Conservation (phyloP, 257 asterid genomes). For the Fraxinus anomala region DNA sequence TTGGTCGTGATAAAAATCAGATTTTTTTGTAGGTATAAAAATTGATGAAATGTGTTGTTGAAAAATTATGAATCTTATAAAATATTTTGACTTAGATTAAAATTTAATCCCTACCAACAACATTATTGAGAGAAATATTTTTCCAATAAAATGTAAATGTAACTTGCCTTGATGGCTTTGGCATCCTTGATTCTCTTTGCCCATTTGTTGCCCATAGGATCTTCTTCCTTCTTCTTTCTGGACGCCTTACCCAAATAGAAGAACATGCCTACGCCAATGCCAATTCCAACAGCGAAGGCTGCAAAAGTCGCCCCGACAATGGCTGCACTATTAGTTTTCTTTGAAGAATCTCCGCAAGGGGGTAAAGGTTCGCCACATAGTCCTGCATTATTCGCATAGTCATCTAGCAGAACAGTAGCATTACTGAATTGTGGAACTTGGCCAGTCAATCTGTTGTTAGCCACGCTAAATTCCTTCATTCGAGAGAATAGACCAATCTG, state of each 20-base stretch:
- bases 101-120: too few species aligned
- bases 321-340: conserved; percentile 24
- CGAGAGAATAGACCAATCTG: conserved; percentile 43
- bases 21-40: too few species aligned
- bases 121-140: too few species aligned
- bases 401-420: conserved; percentile 21
- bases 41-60: too few species aligned
- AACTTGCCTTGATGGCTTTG: conserved; percentile 47
- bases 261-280: conserved; percentile 26
- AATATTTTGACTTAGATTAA: too few species aligned
- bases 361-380: conserved; percentile 49
- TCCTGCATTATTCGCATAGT: conserved; percentile 42
- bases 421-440: conserved; percentile 35
- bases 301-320: conserved; percentile 43
- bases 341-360: conserved; percentile 23
- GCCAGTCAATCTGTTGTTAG: conserved; percentile 43
- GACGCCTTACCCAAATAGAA: conserved; percentile 34
- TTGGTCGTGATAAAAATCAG: too few species aligned
- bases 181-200: conserved; percentile 57
- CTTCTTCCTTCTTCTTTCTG: conserved; percentile 46
- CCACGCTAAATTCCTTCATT: conserved; percentile 35
- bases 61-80: too few species aligned
- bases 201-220: conserved; percentile 59
- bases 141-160: not conserved
- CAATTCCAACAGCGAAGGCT: conserved; percentile 39